These are phyloP conservation scores for Alternaria ventricosa DNA, from an alignment of 2,329 filamentous ascomycete species.

Conservation along the genomic window DNA sequence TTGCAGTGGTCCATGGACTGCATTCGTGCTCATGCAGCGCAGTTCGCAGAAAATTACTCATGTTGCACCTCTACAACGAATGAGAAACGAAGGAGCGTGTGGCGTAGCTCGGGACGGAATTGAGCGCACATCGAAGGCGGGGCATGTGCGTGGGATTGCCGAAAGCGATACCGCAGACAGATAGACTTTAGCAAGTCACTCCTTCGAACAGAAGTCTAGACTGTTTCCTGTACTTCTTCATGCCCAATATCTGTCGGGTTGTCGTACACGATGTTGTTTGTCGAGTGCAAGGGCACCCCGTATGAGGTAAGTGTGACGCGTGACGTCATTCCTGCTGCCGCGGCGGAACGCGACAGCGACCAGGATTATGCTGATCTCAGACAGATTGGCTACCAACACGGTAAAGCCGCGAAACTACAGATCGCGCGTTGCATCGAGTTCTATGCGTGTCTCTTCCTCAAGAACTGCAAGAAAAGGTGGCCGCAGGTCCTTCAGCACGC, in stretches of 20 bases:
- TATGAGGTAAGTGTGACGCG: constrained; percentile 46
- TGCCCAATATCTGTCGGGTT: background rate
- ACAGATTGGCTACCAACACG: constrained; percentile 60
- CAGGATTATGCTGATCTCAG: background rate
- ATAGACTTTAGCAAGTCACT: background rate
- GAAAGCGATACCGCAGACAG: background rate
- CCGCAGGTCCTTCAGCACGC: constrained; percentile 54
- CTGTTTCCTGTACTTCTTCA: background rate
- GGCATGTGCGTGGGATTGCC: constrained; percentile 10
- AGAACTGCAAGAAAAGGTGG: constrained; percentile 58
- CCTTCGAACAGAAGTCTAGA: background rate
- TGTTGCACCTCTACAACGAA: background rate
- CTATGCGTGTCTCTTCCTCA: constrained; percentile 56
- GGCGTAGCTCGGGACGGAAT: constrained; percentile 21
- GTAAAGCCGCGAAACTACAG: constrained; percentile 47
- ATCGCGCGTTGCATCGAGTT: constrained; percentile 55
- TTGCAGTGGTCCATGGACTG: background rate
- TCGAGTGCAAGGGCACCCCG: constrained; percentile 52
- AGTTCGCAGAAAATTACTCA: background rate
- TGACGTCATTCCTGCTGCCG: constrained; percentile 20
- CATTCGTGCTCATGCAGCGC: background rate
- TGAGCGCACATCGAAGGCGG: constrained; percentile 22
- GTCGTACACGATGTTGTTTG: constrained; percentile 44
- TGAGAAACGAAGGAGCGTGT: constrained; percentile 6
- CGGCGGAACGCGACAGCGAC: background rate